phyloP scores from a whole-genome alignment of 768 basidiomycete species.

The Phlebiopsis flavidoalba region DNA sequence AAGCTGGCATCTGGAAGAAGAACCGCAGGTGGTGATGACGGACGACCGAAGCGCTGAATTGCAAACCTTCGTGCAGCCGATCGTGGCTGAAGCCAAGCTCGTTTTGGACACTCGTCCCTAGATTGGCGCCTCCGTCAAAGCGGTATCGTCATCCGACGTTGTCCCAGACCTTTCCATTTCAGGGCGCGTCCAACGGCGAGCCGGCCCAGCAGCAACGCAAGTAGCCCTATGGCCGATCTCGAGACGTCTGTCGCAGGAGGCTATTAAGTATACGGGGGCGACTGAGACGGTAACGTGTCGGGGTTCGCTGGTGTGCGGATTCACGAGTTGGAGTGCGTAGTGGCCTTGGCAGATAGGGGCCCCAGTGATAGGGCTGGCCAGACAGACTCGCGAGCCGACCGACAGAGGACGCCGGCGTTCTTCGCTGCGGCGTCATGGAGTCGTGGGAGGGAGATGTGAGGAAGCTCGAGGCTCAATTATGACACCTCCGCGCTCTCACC shows the following conservation, averaged over 20 bases:
- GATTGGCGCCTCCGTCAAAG: conserved; percentile 5
- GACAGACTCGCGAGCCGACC: neutral
- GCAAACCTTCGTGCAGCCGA: neutral
- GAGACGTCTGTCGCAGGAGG: too few species aligned
- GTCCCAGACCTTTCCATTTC: too few species aligned
- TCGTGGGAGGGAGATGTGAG: neutral
- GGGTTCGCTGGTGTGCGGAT: neutral
- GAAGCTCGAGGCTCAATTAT: neutral
- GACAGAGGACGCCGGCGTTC: neutral
- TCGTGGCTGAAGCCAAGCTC: conserved; percentile 1
- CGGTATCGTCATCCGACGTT: neutral
- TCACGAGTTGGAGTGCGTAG: neutral
- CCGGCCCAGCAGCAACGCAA: too few species aligned
- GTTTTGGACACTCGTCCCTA: neutral
- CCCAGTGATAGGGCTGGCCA: neutral
- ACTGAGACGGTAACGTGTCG: neutral
- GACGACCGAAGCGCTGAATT: conserved; percentile 4
- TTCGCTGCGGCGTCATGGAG: neutral
- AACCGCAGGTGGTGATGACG: conserved; percentile 1
- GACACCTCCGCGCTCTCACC: conserved; percentile 7
- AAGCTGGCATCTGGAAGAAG: neutral
- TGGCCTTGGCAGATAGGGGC: conserved; percentile 4
- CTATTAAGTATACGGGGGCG: neutral
- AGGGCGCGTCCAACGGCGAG: too few species aligned
- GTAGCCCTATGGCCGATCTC: too few species aligned